Base-by-base conservation (phyloP, 2,329 filamentous ascomycete species). In the Sporothrix curviconia region DNA sequence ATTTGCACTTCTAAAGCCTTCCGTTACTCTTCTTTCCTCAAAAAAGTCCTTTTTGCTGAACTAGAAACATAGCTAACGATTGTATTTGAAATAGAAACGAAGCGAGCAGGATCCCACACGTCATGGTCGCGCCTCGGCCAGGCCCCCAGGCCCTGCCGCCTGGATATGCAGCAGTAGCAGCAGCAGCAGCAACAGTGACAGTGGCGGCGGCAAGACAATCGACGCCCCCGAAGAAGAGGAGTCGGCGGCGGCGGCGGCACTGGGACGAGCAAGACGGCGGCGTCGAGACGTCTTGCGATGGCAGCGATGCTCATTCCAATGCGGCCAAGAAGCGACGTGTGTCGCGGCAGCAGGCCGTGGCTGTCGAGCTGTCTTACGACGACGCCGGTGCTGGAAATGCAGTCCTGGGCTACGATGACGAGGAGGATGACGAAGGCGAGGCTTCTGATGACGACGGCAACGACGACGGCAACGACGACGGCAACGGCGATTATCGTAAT, bases 81-180 rank as follows among this genome's bases (percentile, higher is more conserved):
- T 40, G 28, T 24, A 17, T 47, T 17, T 32, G 28, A 5, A 32
- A 60, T 71, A 94, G 89, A 74, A 79, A 82, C 63, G 85, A 95
- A 80, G 89, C 89, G n/a, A 82, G 76, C 60, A 73, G 77, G 9
- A 86, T 95, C 34, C 90, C 90, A 1, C 80, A 85, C 63, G 74
- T 94, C 11, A 78, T 94, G 53, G 80, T 84, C 46, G 87, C 85
- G 1, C 78, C 82, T 5, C 80, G 76, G 62, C 69, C 75, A 28
- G 80, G 80, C 0, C 80, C 81, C 1, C 74, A 79, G 63, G 59
- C 61, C 1, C 60, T 57, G 28, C 60, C 62, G n/a, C 56, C 55
- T 7, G 25, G 50, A 0, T 40, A 70, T 76, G 3, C 78, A 77
- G 34, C 62, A 25, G 34, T 53, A 8, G 7, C 42, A 12, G 3